phyloP scores from a whole-genome alignment of 768 basidiomycete genomes.

The Lactarius tabidus region DNA sequence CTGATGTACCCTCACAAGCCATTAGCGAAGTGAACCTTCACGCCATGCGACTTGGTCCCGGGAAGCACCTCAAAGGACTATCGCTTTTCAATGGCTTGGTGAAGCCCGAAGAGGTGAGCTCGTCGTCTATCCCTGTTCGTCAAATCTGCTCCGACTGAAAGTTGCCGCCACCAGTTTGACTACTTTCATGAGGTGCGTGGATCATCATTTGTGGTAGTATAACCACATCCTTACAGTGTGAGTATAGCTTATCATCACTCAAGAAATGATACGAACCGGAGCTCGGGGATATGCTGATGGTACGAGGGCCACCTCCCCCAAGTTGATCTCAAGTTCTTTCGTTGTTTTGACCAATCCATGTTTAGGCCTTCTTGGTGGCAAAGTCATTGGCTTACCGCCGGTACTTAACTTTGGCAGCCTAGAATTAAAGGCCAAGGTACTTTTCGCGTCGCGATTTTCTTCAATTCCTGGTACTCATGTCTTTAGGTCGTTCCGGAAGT shows the following conservation, averaged over 20 bases:
- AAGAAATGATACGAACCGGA: slow-evolving; percentile 45
- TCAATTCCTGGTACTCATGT: neutral
- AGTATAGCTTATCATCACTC: slow-evolving; percentile 32
- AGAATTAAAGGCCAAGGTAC: slow-evolving; percentile 49
- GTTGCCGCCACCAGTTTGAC: slow-evolving; percentile 49
- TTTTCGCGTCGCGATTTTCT: neutral
- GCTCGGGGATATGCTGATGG: slow-evolving; percentile 80
- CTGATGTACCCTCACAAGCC: slow-evolving; percentile 24
- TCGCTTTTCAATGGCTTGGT: slow-evolving; percentile 71
- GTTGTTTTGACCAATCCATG: neutral
- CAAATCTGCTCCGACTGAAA: neutral
- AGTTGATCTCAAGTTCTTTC: slow-evolving; percentile 35
- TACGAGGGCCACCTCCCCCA: neutral
- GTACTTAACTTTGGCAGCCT: slow-evolving; percentile 77
- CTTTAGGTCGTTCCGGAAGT: slow-evolving; percentile 54
- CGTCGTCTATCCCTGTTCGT: neutral
- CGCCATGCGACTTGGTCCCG: slow-evolving; percentile 94
- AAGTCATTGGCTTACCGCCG: slow-evolving; percentile 81
- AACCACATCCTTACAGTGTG: neutral
- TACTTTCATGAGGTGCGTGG: slow-evolving; percentile 76
- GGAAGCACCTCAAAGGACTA: slow-evolving; percentile 79
- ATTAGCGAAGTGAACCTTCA: slow-evolving; percentile 65
- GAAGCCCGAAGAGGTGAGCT: slow-evolving; percentile 58
- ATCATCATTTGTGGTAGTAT: neutral
- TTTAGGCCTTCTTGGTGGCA: slow-evolving; percentile 57